phyloP scores from a whole-genome alignment of 371 early-diverging fungal species.

The Mortierella sp. region DNA sequence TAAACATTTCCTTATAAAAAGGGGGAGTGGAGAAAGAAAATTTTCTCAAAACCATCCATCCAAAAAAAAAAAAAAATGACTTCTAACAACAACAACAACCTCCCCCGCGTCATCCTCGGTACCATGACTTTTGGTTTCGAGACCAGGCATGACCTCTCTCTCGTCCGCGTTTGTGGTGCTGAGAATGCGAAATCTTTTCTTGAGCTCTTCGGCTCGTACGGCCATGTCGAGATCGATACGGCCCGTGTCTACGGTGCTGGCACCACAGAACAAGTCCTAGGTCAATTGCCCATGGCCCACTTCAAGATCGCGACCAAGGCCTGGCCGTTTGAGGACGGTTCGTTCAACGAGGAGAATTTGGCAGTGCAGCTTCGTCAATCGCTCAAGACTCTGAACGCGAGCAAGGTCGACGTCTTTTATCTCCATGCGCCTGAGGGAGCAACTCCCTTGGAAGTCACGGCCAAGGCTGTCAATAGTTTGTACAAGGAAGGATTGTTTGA shows the following conservation, averaged over 20 bases:
- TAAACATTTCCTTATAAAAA: no score
- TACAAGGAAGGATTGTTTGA: slow-evolving; percentile 61
- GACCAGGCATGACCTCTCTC: no score
- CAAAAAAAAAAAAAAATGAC: no score
- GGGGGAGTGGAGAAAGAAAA: no score
- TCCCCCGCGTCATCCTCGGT: no score
- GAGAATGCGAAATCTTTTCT: no score
- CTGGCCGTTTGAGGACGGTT: slow-evolving; percentile 11
- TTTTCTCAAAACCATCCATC: no score
- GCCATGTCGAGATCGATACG: slow-evolving; percentile 27
- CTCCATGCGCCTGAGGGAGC: slow-evolving; percentile 62
- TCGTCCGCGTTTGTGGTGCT: no score
- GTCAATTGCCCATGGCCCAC: background rate
- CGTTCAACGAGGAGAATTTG: slow-evolving; percentile 44
- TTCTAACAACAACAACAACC: no score
- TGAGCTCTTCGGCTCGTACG: slow-evolving; percentile 5
- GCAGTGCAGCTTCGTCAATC: slow-evolving; percentile 19
- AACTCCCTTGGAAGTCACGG: slow-evolving; percentile 58
- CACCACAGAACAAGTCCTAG: slow-evolving; percentile 13
- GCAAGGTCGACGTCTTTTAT: slow-evolving; percentile 63
- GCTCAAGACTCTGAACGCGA: slow-evolving; percentile 47
- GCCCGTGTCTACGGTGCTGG: slow-evolving; percentile 14
- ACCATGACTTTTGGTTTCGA: no score
- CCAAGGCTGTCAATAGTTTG: slow-evolving; percentile 59
- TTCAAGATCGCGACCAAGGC: slow-evolving; percentile 64